Evolutionary conservation across 768 basidiomycete genomes (phyloP), one percentile per base, ranked within the genome.

Genomic region (Boletus reticuloceps): DNA sequence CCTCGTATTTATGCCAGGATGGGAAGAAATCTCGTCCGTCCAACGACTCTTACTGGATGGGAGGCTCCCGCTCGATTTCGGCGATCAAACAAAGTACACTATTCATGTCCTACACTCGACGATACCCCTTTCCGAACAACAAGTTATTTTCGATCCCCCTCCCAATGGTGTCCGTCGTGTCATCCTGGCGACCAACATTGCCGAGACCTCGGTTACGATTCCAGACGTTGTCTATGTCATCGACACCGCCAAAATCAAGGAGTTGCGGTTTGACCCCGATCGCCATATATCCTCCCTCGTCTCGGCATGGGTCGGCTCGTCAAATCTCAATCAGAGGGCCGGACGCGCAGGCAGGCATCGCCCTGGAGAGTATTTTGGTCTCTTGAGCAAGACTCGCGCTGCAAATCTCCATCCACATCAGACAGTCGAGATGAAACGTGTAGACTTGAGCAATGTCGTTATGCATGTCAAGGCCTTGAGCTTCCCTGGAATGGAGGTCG

Each of bases 381-480:
- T 98, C 46, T 70, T 97, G 29, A 81, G 91, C 47, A 79, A 79
- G 54, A 71, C 74, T 14, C 84, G 86, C 50, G 82, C 86, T 4
- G 74, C 74, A 16, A 71, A 75, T 12, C 77, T 98, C 45, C 78
- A 83, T 49, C 81, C 89, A 27, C 87, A 96, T 66, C 93, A 94
- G 69, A 86, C 86, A 2, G 95, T 97, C 37, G 95, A 97, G 75
- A 98, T 98, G 94, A 92, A 92, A 68, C 81, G 94, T 34, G 83
- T 88, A 13, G 93, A 94, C 70, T 69, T 96, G 61, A 90, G 85
- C 63, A 93, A 94, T 65, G 88, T 95, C 45, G 92, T 96, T 16
- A 98, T 98, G 94, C 94, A 94, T 67, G 83, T 98, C 70, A 97
- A 96, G 65, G 94, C 94, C 10, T 80, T 97, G 36, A 86, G 92